Conservation (phyloP, 2,329 filamentous ascomycete genomes). For the Penicillium vulpinum region DNA sequence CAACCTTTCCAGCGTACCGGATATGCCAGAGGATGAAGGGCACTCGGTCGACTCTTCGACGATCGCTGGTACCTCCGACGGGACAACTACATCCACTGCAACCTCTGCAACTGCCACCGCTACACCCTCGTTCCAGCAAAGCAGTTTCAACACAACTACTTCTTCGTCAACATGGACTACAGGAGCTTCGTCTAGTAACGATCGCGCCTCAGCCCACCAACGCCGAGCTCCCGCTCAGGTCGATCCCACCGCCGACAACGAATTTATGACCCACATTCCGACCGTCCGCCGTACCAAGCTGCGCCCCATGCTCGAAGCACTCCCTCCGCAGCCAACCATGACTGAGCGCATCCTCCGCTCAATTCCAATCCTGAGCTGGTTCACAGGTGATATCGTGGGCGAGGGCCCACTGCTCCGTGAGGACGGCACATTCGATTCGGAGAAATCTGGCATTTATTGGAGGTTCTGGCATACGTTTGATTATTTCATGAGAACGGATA, state of each 20-base stretch:
- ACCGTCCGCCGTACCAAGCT: slow-evolving; percentile 65
- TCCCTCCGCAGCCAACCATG: slow-evolving; percentile 67
- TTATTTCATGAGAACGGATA: slow-evolving; percentile 57
- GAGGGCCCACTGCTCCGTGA: slow-evolving; percentile 48
- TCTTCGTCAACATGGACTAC: slow-evolving; percentile 11
- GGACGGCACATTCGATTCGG: slow-evolving; percentile 66
- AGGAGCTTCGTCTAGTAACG: slow-evolving; percentile 17
- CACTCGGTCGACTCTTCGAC: slow-evolving; percentile 38
- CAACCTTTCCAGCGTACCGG: slow-evolving; percentile 34
- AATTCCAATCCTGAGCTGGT: slow-evolving; percentile 71
- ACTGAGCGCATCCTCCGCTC: slow-evolving; percentile 63
- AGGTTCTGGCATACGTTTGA: slow-evolving; percentile 60
- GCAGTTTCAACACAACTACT: background rate
- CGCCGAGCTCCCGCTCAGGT: slow-evolving; percentile 24
- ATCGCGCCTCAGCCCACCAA: slow-evolving; percentile 27
- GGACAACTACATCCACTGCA: slow-evolving; percentile 37
- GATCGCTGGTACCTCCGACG: slow-evolving; percentile 43
- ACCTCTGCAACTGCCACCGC: slow-evolving; percentile 21
- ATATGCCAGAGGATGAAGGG: slow-evolving; percentile 31
- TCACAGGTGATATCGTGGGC: slow-evolving; percentile 57
- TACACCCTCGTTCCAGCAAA: slow-evolving; percentile 4
- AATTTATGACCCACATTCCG: slow-evolving; percentile 61
- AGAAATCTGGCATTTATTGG: slow-evolving; percentile 62
- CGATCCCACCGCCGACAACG: slow-evolving; percentile 42
- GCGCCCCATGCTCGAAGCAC: slow-evolving; percentile 67